Percentiles rank a stretch among this genome's conserved stretches.
Evolutionary conservation across 2,329 filamentous ascomycete species (phyloP).

Genomic region (Aspergillus pseudonomiae): DNA sequence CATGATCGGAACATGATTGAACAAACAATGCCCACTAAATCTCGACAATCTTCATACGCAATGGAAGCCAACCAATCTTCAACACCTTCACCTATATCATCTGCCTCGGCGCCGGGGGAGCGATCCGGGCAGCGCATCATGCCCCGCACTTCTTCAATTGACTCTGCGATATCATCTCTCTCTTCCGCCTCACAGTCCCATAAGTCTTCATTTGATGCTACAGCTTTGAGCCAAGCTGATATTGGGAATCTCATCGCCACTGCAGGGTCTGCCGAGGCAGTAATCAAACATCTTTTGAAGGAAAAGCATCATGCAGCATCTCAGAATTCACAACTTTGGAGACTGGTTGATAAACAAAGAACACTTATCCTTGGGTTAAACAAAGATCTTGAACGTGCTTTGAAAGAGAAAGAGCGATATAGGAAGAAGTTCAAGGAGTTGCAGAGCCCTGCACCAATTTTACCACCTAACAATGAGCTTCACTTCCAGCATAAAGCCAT

Average conservation of each 20-base stretch:
- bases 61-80: slow-evolving; percentile 31
- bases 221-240: slow-evolving; percentile 67
- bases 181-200: slow-evolving; percentile 63
- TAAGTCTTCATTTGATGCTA: slow-evolving; percentile 61
- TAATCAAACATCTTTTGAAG: slow-evolving; percentile 83
- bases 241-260: slow-evolving; percentile 77
- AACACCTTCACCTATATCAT: slow-evolving; percentile 34
- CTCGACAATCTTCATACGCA: slow-evolving; percentile 31
- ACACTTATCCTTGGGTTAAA: slow-evolving; percentile 92
- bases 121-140: slow-evolving; percentile 40
- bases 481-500: slow-evolving; percentile 15
- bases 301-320: slow-evolving; percentile 87
- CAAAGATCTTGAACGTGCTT: slow-evolving; percentile 84
- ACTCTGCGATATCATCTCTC: slow-evolving; percentile 84
- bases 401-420: slow-evolving; percentile 95
- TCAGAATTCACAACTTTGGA: slow-evolving; percentile 93
- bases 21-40: slow-evolving; percentile 25
- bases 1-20: slow-evolving; percentile 31
- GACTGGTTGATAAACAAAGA: slow-evolving; percentile 92
- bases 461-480: slow-evolving; percentile 28
- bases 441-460: slow-evolving; percentile 50
- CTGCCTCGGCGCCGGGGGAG: slow-evolving; percentile 33
- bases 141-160: slow-evolving; percentile 83
- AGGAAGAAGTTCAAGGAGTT: slow-evolving; percentile 85
- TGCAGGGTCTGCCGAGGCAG: slow-evolving; percentile 85